Base-by-base conservation (phyloP, 495 filamentous ascomycete species). In the Talaromyces adpressus region DNA sequence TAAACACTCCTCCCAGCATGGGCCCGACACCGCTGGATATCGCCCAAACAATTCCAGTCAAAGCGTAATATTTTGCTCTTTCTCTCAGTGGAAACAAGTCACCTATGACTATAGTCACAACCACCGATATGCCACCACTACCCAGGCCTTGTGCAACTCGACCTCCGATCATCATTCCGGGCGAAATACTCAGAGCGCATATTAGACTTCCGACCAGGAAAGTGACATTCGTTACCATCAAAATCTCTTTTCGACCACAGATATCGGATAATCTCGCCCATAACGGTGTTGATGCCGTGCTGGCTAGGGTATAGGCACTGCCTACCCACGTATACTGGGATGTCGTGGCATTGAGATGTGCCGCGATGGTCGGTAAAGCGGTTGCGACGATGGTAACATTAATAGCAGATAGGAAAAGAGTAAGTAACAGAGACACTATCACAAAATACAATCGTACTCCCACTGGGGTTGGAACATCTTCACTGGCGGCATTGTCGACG, bases 1-100 rank as follows among this genome's bases (percentile, higher is more conserved):
- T 89, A 68, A 94, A 91, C 2, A 87, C 82, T 14, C 91, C 91
- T n/a, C 91, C 91, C 9, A 94, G 77, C 23, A 92, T 81, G 9
- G 91, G 91, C 0, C 91, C 91, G 6, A 91, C 69, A 3, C 87
- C 86, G 64, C 83, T 82, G n/a, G 90, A 89, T 59, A 91, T 73
- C 16, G 89, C 90, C 90, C 90, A 94, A 1, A 86, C 84, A 11
- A 84, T 81, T 14, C 88, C 86, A 63, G 91, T 81, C 52, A 86
- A 77, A 6, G 82, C 84, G 56, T 85, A 81, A 64, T 88, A 88
- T 67, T 84, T 76, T 0, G 84, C 84, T 8, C 85, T 83, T 34
- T 86, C 82, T 49, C 81, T 71, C 77, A 88, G 79, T 57, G 80
- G 81, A 69, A 91, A 90, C 16, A 91, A 69, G 72, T 93, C 90